Percentiles rank a stretch among this genome's conserved stretches.
Evolutionary conservation across 371 early-diverging fungal species (phyloP).

Genomic region (Mucor piriformis): DNA sequence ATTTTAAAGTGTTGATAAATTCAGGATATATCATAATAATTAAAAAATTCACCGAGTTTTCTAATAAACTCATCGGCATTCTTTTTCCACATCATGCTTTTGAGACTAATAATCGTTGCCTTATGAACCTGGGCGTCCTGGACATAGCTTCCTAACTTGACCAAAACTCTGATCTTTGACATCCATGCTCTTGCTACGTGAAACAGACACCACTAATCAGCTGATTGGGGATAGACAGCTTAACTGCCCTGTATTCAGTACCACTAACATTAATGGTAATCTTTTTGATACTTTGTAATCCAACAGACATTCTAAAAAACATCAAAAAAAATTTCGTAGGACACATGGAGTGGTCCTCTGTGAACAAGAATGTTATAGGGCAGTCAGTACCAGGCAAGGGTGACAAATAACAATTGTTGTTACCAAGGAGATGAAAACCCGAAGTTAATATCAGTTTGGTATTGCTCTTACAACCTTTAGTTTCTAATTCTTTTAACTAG

Average conservation of each 20-base stretch:
- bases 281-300: neutral
- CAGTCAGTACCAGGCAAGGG: constrained; percentile 2
- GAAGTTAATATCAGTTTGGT: neutral
- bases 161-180: neutral
- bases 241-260: neutral
- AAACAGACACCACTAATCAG: constrained; percentile 2
- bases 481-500: neutral
- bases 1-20: no score
- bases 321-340: neutral
- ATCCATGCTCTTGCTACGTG: constrained; percentile 8
- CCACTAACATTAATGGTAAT: constrained; percentile 4
- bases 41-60: neutral
- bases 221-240: neutral
- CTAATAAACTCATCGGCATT: neutral
- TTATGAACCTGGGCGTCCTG: neutral
- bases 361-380: neutral
- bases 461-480: neutral
- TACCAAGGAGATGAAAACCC: constrained; percentile 11
- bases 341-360: neutral
- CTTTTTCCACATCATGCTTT: constrained; percentile 8
- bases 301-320: neutral
- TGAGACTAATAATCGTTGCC: neutral
- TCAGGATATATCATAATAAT: neutral
- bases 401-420: neutral
- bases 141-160: neutral